A percentile compares a stretch with the other conserved stretches of the same genome.
These are phyloP conservation scores for Debaryomycetaceae sp. DNA, from an alignment of 1,139 yeast species.

Conservation along the genomic window DNA sequence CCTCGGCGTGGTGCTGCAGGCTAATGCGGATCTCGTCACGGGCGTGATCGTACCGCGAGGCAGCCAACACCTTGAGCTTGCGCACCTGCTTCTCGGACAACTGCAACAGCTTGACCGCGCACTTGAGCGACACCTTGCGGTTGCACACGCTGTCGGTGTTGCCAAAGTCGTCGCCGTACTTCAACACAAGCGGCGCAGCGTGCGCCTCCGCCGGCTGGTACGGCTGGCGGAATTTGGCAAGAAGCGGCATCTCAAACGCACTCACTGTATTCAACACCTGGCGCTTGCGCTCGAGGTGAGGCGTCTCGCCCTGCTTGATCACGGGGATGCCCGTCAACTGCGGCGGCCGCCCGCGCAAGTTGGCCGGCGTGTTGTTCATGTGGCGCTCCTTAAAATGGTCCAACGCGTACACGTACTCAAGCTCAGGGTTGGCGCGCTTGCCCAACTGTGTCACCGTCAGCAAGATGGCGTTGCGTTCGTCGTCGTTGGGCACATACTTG, in stretches of 20 bases:
- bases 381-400: constrained; percentile 43
- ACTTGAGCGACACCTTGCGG: constrained; percentile 61
- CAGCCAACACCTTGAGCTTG: constrained; percentile 76
- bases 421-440: constrained; percentile 26
- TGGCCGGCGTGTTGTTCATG: constrained; percentile 42
- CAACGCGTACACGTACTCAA: constrained; percentile 41
- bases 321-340: constrained; percentile 38
- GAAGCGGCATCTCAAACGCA: constrained; percentile 87
- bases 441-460: constrained; percentile 37
- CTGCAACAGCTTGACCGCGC: constrained; percentile 51
- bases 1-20: constrained; percentile 60
- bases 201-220: constrained; percentile 39
- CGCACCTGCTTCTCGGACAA: constrained; percentile 54
- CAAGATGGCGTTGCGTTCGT: constrained; percentile 43
- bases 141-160: constrained; percentile 66
- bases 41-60: constrained; percentile 65
- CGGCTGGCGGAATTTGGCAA: constrained; percentile 68
- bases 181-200: constrained; percentile 58
- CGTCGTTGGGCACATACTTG: constrained; percentile 51
- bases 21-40: constrained; percentile 60
- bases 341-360: constrained; percentile 37
- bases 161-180: constrained; percentile 70
- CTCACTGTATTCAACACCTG: constrained; percentile 67
- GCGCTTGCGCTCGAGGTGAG: constrained; percentile 33
- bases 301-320: constrained; percentile 31